phyloP scores from a whole-genome alignment of 441 rosid species.

The Mallotus japonicus region DNA sequence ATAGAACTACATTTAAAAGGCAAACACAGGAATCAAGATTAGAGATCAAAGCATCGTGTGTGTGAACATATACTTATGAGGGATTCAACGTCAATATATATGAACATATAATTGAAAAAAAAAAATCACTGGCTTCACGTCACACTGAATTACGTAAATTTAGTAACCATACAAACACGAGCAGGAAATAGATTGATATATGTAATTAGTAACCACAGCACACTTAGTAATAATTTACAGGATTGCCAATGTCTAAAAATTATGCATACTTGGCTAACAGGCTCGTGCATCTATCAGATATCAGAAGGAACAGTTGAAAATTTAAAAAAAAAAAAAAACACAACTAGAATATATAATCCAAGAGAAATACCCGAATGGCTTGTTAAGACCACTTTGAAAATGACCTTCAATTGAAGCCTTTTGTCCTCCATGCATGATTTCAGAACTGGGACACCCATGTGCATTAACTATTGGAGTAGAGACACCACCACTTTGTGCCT shows the following conservation, averaged over 20 bases:
- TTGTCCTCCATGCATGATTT: conserved; percentile 26
- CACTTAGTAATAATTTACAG: too few species aligned
- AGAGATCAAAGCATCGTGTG: neutral
- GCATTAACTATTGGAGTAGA: conserved; percentile 30
- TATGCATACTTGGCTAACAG: too few species aligned
- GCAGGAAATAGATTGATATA: neutral
- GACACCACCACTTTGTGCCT: conserved; percentile 25
- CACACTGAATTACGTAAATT: neutral
- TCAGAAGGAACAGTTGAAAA: neutral
- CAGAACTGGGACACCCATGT: conserved; percentile 27
- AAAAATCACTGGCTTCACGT: neutral
- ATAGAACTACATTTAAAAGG: conserved; percentile 34
- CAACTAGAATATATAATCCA: conserved; percentile 1
- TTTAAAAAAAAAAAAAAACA: neutral
- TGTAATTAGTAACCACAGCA: too few species aligned
- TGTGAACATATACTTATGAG: neutral
- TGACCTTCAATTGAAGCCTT: conserved; percentile 35
- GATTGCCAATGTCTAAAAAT: too few species aligned
- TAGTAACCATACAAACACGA: neutral
- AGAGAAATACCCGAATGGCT: conserved; percentile 44
- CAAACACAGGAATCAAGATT: conserved; percentile 9
- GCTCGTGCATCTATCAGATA: too few species aligned
- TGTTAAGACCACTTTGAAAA: conserved; percentile 33
- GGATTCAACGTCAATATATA: neutral
- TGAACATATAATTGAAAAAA: neutral